Percentiles rank a stretch among this genome's conserved stretches.
Conservation (phyloP, 225 moss, liverwort and hornwort genomes). For the Bryum argenteum region DNA sequence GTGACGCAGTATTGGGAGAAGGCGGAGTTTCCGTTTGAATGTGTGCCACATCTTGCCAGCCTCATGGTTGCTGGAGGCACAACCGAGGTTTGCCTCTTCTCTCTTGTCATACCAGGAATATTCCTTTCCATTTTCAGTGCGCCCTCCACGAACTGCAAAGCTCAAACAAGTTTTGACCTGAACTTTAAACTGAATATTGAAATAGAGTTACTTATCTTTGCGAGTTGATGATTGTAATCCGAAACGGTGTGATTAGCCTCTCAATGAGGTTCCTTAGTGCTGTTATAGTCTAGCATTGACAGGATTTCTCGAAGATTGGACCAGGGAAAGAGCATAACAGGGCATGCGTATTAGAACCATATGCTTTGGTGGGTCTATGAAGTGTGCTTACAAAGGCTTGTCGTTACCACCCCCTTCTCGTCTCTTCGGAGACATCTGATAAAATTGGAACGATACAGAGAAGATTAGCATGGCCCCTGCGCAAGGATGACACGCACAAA, state of each 20-base stretch:
- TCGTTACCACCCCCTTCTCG: neutral
- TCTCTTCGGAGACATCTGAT: constrained; percentile 46
- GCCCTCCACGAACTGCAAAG: neutral
- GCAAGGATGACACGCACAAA: constrained; percentile 57
- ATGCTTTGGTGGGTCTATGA: neutral
- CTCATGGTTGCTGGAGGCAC: constrained; percentile 85
- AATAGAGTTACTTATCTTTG: no score
- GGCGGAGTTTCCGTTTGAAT: constrained; percentile 94
- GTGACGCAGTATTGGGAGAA: constrained; percentile 88
- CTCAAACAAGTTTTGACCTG: no score
- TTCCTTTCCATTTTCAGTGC: neutral
- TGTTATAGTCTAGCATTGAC: no score
- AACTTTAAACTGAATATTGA: no score
- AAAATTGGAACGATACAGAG: constrained; percentile 50
- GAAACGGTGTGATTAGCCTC: no score
- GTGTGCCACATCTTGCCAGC: constrained; percentile 75
- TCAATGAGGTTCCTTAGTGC: no score
- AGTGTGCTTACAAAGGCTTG: neutral
- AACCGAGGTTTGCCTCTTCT: constrained; percentile 60
- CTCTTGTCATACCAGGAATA: neutral
- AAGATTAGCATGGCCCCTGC: constrained; percentile 58
- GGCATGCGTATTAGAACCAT: neutral
- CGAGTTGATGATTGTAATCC: no score
- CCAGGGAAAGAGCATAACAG: no score
- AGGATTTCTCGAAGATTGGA: no score